Evolutionary conservation across 2,329 filamentous ascomycete genomes (phyloP), one percentile per base, ranked within the genome.

Genomic region (Pezicula rhizophila): DNA sequence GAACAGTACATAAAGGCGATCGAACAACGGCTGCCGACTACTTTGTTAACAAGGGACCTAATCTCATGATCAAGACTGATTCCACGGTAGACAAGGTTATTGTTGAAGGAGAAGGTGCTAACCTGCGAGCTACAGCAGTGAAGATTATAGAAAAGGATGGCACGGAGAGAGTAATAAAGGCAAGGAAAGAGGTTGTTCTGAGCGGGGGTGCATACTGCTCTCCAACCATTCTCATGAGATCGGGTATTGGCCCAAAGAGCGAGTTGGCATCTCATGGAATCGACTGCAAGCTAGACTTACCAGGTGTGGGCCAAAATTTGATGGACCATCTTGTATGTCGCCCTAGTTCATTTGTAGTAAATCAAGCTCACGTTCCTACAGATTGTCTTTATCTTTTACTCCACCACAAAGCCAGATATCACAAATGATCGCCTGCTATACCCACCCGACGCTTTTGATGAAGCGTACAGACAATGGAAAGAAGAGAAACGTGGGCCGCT

Each of bases 331-430:
- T 77, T 12, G 70, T 74, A 58, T 55, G 60, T 46, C 0, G 11
- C 28, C 7, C 11, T 3, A 59, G 59, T 59, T 60, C 11, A 47
- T 50, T 14, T 28, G 3, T 11, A 14, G 23, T 23, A 14, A 28
- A 42, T 17, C n/a, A 17, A 25, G 41, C 39, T 60, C 35, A 57
- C 34, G 11, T 31, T 11, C n/a, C 10, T 11, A n/a, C 23, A 75
- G 68, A 76, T 77, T 23, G 69, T 74, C 42, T 81, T 83, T 60
- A 76, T 78, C 47, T 84, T 79, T 61, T 84, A 84, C 60, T 76
- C 82, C 63, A 75, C 78, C 2, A 70, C 69, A 11, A 68, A 74
- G 46, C 62, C 69, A 17, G 72, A 71, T 2, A 56, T 81, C 12
- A 82, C 80, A 12, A 79, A 69, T 42, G 80, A 84, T 60, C 63